phyloP scores from a whole-genome alignment of 23 red algal genomes.

The Chondrus crispus region DNA sequence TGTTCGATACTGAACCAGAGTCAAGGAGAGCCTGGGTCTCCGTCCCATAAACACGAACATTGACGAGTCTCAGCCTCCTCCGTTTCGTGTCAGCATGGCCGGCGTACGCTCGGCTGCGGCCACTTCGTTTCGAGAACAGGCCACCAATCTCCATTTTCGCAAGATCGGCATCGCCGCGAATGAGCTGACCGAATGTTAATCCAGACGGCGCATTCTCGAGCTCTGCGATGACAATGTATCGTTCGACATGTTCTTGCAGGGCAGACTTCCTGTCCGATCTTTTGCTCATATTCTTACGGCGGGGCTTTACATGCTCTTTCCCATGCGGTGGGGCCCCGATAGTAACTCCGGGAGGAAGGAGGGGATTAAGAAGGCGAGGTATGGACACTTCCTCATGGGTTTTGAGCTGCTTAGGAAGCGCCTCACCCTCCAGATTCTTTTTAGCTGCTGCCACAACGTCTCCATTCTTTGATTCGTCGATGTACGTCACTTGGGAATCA shows the following conservation, averaged over 20 bases:
- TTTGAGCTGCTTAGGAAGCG: neutral
- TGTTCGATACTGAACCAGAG: neutral
- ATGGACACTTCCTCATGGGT: neutral
- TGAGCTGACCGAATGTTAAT: neutral
- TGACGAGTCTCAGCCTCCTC: neutral
- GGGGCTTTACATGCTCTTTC: neutral
- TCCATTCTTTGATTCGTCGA: neutral
- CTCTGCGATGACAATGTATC: neutral
- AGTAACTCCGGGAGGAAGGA: neutral
- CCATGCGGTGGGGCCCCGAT: neutral
- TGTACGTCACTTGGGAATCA: too few species aligned
- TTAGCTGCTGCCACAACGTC: neutral
- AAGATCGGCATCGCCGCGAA: neutral
- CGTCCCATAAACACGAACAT: neutral
- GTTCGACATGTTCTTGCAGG: neutral
- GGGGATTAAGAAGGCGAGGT: neutral
- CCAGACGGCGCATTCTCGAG: neutral
- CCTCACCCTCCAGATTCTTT: neutral
- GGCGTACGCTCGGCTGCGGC: neutral
- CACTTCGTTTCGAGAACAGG: neutral
- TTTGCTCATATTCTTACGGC: neutral
- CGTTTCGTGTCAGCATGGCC: neutral
- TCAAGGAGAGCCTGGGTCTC: neutral
- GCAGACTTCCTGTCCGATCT: too few species aligned
- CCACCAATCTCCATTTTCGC: neutral